Evolutionary conservation across 805 yeast genomes (phyloP), one percentile per base, ranked within the genome.

Genomic region (Saccharomycopsis vini): DNA sequence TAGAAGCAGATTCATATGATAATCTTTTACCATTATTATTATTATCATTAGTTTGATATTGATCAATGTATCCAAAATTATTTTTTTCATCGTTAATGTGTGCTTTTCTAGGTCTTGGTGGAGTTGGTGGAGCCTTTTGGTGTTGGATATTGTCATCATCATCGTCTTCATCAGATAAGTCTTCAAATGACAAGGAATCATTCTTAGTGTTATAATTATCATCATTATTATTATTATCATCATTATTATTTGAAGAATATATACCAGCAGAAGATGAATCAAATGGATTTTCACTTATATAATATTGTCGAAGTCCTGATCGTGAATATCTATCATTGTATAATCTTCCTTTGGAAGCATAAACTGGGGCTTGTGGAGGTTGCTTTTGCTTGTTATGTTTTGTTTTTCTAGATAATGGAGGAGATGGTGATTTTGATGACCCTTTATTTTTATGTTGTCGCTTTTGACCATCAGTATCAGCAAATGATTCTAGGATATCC

Each of bases 281-380:
- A 20, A 38, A 37, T 29, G 45, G 45, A 35, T 47, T 47, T 15
- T 41, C 43, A 19, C 10, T 39, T 16, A 36, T 23, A 30, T 46
- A 46, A 36, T 47, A 47, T 4, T 47, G 40, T 16, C 47, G 47
- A 10, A 47, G 30, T 5, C 50, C 50, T 6, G 42, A 39, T 9
- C 40, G 20, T 2, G 43, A 23, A 30, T 44, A 47, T 24, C 49
- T 23, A 19, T 37, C 45, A 18, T 29, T 42, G 16, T 24, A 13
- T 12, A 12, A 15, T 19, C 38, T 26, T 19, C 26, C 43, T 22
- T 28, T 33, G 5, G 24, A 13, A 13, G 29, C 18, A 26, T 39
- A 33, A 19, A 33, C 15, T 24, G 12, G 12, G 6, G 6, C 10
- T 24, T 6, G 6, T 30, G 33, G 33, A n/a, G n/a, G n/a, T n/a